A percentile compares a stretch with the other conserved stretches of the same genome.
phyloP scores from a whole-genome alignment of 306 rosid genomes.

The Cicer arietinum region DNA sequence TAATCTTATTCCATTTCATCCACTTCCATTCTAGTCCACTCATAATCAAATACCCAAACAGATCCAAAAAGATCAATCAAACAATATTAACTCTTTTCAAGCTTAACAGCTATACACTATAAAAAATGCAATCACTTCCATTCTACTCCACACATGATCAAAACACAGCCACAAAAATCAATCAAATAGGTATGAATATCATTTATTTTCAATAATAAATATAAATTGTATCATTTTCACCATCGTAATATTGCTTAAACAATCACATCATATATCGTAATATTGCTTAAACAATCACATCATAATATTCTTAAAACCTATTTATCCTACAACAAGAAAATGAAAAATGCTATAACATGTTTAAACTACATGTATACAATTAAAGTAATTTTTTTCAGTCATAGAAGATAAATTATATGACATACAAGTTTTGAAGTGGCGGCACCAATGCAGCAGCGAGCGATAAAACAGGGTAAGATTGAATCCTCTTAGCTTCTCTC shows the following conservation, averaged over 20 bases:
- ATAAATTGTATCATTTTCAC: background rate
- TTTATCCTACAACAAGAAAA: background rate
- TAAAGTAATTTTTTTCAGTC: too few species aligned
- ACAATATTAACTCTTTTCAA: background rate
- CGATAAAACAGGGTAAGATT: slow-evolving; percentile 60
- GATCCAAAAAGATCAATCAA: background rate
- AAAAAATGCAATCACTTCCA: background rate
- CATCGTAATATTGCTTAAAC: background rate
- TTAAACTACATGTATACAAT: too few species aligned
- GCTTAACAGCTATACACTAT: background rate
- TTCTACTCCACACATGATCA: slow-evolving; percentile 24
- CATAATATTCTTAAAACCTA: background rate
- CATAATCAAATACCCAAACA: background rate
- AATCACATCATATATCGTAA: background rate
- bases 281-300: background rate
- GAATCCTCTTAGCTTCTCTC: slow-evolving; percentile 65
- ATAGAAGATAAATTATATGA: background rate
- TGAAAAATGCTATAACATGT: too few species aligned
- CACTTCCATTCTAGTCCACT: background rate
- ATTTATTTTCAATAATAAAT: background rate
- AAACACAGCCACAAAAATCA: background rate
- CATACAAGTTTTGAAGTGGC: slow-evolving; percentile 80
- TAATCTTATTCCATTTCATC: background rate
- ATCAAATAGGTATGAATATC: slow-evolving; percentile 13
- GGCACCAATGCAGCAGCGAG: slow-evolving; percentile 80